Evolutionary conservation across 768 basidiomycete species (phyloP).

Genomic region (Guyanaporus albipodus): DNA sequence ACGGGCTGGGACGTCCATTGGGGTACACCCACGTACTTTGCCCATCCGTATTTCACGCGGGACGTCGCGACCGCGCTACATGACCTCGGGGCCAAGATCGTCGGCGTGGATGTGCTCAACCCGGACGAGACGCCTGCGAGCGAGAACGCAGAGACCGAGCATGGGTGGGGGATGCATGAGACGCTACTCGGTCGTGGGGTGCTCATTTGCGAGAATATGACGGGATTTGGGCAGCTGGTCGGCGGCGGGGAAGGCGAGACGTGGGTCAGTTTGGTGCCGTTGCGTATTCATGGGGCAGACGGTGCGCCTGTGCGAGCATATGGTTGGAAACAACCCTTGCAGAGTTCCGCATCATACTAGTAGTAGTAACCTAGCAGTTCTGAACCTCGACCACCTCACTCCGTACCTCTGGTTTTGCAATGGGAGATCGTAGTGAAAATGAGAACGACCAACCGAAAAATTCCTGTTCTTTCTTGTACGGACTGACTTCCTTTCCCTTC

Average conservation of each 20-base stretch:
- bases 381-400: no score
- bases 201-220: constrained; percentile 70
- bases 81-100: constrained; percentile 47
- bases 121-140: constrained; percentile 54
- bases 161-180: constrained; percentile 52
- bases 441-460: constrained; percentile 49
- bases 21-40: constrained; percentile 46
- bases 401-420: no score
- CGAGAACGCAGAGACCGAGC: constrained; percentile 7
- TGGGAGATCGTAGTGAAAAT: no score
- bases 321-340: constrained; percentile 44
- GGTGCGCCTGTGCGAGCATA: constrained; percentile 72
- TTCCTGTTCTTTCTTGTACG: constrained; percentile 62
- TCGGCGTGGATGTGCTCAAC: constrained; percentile 63
- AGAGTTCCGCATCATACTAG: no score
- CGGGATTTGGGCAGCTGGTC: constrained; percentile 44
- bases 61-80: constrained; percentile 50
- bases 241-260: constrained; percentile 26
- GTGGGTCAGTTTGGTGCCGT: constrained; percentile 53
- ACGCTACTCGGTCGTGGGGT: constrained; percentile 56
- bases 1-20: constrained; percentile 68
- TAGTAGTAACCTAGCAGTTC: no score
- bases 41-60: constrained; percentile 61
- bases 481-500: constrained; percentile 68
- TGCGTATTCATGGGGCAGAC: constrained; percentile 56